Conservation (phyloP, 441 rosid genomes). For the Viola pubescens region DNA sequence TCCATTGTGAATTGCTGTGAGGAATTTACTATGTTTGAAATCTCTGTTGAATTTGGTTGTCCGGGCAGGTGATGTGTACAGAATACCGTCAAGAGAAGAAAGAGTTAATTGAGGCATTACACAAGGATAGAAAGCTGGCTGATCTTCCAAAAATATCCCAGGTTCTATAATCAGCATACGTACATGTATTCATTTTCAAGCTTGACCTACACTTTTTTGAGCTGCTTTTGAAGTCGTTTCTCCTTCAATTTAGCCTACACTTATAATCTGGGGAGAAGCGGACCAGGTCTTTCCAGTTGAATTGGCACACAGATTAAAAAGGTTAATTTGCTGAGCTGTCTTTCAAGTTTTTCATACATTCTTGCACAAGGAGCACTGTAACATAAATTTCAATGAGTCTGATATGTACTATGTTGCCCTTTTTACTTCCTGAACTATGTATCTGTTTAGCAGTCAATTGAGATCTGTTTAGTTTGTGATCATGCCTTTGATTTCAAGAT, state of each 20-base stretch:
- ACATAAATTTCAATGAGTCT: not conserved
- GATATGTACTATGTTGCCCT: not conserved
- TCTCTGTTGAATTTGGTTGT: conserved; percentile 7
- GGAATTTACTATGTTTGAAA: not conserved
- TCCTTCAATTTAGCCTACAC: conserved; percentile 43
- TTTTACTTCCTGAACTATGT: not conserved
- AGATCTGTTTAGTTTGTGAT: no score
- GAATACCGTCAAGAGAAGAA: conserved; percentile 52
- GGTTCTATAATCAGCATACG: conserved; percentile 23
- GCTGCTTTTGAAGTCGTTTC: not conserved
- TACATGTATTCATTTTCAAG: not conserved
- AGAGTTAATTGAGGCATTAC: conserved; percentile 51
- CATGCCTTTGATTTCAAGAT: not conserved
- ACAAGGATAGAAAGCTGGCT: conserved; percentile 48
- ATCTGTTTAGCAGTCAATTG: not conserved
- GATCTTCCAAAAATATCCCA: conserved; percentile 61
- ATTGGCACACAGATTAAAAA: conserved; percentile 56
- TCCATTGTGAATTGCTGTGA: not conserved
- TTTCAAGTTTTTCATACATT: not conserved
- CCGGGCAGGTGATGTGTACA: conserved; percentile 62
- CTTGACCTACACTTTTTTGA: not conserved
- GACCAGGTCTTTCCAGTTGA: conserved; percentile 66
- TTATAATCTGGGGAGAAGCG: conserved; percentile 60
- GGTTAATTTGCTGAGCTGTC: conserved; percentile 20
- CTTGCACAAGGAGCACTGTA: not conserved